Evolutionary conservation across 257 asterid genomes (phyloP), one percentile per base, ranked within the genome.

Genomic region (Nyctanthes arbortristis): DNA sequence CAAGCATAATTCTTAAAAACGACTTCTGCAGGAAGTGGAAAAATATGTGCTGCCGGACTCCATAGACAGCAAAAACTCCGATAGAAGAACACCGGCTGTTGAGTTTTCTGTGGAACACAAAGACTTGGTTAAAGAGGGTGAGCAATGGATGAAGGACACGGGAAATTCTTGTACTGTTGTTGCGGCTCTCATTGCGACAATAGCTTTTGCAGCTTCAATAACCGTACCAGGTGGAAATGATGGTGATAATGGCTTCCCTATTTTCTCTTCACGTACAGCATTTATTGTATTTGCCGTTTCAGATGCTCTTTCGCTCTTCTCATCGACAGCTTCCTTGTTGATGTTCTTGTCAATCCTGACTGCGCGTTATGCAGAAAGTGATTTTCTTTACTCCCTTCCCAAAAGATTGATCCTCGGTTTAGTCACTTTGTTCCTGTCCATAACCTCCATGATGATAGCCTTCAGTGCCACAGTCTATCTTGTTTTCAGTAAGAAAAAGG

Each of bases 131-230:
- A 65, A 36, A 61, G 71, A 75, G 20, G 88, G 84, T 55, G 80
- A 83, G 52, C 52, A 70, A 71, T 78, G 82, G 84, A 80, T 80
- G 85, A 80, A 77, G 71, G 79, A 73, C 71, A 73, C 69, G 0
- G 85, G 79, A 67, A 73, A 57, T 63, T 76, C 80, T 47, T 78
- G 88, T 40, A 68, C 83, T 0, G 73, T 80, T 13, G 67, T 70
- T 8, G 82, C 82, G 55, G 73, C 84, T 4, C 82, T 80, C 32
- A 75, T 80, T 3, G 75, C 84, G 1, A 80, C 80, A 3, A 27
- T 83, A 18, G 79, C 77, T 30, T 83, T 80, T 59, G 82, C 70
- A 7, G 85, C 85, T 58, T 56, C 88, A 32, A 83, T 80, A 36
- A 74, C 80, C 37, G 85, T 78, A 47, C 74, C 80, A 8, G 77